Percentiles rank a stretch among this genome's conserved stretches.
Conservation (phyloP, 257 asterid genomes). For the Gynochthodes officinalis region DNA sequence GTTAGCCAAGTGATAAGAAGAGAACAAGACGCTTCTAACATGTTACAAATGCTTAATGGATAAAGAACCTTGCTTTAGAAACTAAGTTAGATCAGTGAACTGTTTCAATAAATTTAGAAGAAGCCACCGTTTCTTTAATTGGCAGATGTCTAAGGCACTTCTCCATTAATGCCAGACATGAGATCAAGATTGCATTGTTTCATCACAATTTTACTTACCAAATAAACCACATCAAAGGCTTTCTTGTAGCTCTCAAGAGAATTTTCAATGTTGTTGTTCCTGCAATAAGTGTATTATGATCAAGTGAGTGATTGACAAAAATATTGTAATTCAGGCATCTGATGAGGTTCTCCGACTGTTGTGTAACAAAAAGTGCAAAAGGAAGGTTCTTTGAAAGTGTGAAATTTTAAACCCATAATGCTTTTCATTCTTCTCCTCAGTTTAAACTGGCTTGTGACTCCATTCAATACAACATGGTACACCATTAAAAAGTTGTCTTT, state of each 20-base stretch:
- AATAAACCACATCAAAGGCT: conserved; percentile 77
- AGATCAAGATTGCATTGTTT: not conserved
- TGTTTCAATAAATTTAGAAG: not conserved
- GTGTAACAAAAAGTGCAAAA: not conserved
- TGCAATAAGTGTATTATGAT: conserved; percentile 31
- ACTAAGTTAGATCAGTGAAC: not conserved
- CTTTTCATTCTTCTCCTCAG: conserved; percentile 1
- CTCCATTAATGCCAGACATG: conserved; percentile 1
- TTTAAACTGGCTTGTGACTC: not conserved
- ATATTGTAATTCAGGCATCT: not conserved
- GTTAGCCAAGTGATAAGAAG: not conserved
- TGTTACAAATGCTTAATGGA: not conserved
- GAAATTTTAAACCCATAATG: not conserved
- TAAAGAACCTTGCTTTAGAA: not conserved
- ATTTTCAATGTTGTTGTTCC: conserved; percentile 74
- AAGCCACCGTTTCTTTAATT: not conserved
- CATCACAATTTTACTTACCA: conserved; percentile 42
- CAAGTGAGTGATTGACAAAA: conserved; percentile 6
- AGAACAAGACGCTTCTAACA: not conserved
- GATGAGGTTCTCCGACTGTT: not conserved
- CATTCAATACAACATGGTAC: not conserved
- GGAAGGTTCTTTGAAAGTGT: not conserved
- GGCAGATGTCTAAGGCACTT: not conserved
- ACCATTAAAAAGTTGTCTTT: not conserved
- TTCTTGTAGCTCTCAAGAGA: conserved; percentile 62